These are phyloP conservation scores for Monosporascus sp. DNA, from an alignment of 2,329 filamentous ascomycete genomes.

Conservation along the genomic window DNA sequence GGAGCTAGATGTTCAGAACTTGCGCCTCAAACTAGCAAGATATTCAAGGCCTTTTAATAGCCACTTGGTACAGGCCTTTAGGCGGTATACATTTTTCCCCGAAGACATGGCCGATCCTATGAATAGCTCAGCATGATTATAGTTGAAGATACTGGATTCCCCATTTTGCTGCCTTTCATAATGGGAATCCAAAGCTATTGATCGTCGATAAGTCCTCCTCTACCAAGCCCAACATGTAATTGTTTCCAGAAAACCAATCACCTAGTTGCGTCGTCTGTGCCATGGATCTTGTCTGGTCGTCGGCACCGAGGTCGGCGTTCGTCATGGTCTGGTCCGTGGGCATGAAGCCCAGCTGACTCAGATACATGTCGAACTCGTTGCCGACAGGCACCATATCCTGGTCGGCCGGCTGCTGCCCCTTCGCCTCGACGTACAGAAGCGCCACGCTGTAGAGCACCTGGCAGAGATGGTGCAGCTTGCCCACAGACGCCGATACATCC, in stretches of 20 bases:
- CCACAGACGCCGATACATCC: conserved; percentile 42
- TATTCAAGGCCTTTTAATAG: too few species aligned
- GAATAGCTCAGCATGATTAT: conserved; percentile 5
- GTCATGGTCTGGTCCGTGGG: conserved; percentile 10
- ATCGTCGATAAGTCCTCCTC: conserved; percentile 29
- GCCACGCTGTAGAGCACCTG: conserved; percentile 55
- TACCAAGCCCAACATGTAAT: conserved; percentile 27
- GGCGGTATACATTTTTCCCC: too few species aligned
- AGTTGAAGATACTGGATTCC: background rate
- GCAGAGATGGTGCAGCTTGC: conserved; percentile 53
- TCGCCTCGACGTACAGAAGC: conserved; percentile 53
- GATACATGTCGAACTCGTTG: conserved; percentile 29
- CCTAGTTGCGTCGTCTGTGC: conserved; percentile 25
- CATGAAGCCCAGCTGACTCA: conserved; percentile 30
- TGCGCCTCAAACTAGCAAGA: too few species aligned
- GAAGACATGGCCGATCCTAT: too few species aligned
- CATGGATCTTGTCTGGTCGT: conserved; percentile 11
- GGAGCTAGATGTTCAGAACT: too few species aligned
- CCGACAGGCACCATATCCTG: conserved; percentile 21
- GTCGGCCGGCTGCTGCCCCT: conserved; percentile 29
- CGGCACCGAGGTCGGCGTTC: conserved; percentile 3
- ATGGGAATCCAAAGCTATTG: conserved; percentile 19
- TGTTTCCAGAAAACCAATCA: conserved; percentile 31
- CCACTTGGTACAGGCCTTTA: too few species aligned
- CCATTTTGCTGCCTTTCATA: conserved; percentile 5